Evolutionary conservation across 1,139 yeast genomes (phyloP), one percentile per base, ranked within the genome.

Genomic region (Kodamaea plutei): DNA sequence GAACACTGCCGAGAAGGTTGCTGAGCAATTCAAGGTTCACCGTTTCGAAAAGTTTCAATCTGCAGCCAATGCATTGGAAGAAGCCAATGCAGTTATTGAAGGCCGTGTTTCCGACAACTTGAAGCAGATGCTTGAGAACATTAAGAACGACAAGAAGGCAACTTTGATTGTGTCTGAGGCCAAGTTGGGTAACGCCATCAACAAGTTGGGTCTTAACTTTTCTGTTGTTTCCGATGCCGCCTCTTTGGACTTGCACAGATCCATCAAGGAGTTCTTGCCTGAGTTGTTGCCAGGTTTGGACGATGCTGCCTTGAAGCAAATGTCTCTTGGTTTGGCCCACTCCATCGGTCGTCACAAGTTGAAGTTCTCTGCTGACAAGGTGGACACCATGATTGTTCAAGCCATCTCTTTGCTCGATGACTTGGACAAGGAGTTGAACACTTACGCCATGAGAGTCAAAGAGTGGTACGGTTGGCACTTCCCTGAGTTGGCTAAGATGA

Each of bases 391-490:
- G 96, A 88, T 91, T 59, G 94, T 91, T 43, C 98, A 93, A 72
- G 98, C 98, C 37, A 91, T 91, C 66, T 96, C 98, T 20, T 71
- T 93, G 45, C 75, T 91, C 55, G 99, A 91, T 55, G 96, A 93
- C 59, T 77, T 91, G 54, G 98, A 91, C 69, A 91, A 91, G 69
- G 98, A 93, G 60, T 76, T 91, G 53, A 91, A 91, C 71, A 93
- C 97, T 31, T 91, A 85, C 54, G 91, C 97, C 47, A 91, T 91
- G 99, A 81, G 99, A 70, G 77, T 79, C 58, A 89, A 89, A 70
- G 99, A 91, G 70, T 91, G 99, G 99, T 91, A 93, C 67, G 97
- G 98, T 45, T 91, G 99, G 99, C 99, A 91, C 63, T 93, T 91
- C 79, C 99, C 99, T 25, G 99, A 91, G 68, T 77, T 91, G 76